Percentiles rank a stretch among this genome's conserved stretches.
Evolutionary conservation across 2,329 filamentous ascomycete genomes (phyloP).

Genomic region (Colletotrichum tropicicola): DNA sequence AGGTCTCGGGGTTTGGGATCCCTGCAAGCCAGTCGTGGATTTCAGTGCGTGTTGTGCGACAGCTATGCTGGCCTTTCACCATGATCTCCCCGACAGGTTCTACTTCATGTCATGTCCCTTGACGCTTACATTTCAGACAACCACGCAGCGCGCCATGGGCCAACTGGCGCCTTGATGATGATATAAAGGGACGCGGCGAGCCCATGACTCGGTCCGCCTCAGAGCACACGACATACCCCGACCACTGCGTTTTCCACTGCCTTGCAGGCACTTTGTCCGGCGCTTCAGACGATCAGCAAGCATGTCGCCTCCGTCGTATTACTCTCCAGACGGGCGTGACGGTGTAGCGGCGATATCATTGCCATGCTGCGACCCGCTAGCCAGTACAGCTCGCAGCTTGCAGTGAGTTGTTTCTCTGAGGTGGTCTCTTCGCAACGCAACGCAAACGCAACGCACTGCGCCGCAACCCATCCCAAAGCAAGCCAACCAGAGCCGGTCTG

Average conservation of each 20-base stretch:
- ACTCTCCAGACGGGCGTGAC: neutral
- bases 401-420: neutral
- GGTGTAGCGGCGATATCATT: conserved; percentile 5
- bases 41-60: conserved; percentile 12
- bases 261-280: neutral
- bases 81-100: neutral
- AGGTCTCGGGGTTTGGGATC: neutral
- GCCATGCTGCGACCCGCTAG: conserved; percentile 13
- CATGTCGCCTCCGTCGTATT: neutral
- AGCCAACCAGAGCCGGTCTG: conserved; percentile 3
- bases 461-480: neutral
- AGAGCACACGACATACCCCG: conserved; percentile 1
- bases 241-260: neutral
- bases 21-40: conserved; percentile 1
- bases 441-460: conserved; percentile 1
- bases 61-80: neutral
- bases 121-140: conserved; percentile 1
- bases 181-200: conserved; percentile 4
- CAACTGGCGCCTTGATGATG: neutral
- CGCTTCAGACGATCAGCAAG: conserved; percentile 1
- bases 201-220: conserved; percentile 19
- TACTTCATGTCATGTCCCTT: neutral
- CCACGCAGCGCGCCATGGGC: neutral
- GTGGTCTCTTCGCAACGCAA: neutral
- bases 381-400: conserved; percentile 14